These are phyloP conservation scores for Tolypocladium tropicale DNA, from an alignment of 2,329 filamentous ascomycete species.

Conservation along the genomic window DNA sequence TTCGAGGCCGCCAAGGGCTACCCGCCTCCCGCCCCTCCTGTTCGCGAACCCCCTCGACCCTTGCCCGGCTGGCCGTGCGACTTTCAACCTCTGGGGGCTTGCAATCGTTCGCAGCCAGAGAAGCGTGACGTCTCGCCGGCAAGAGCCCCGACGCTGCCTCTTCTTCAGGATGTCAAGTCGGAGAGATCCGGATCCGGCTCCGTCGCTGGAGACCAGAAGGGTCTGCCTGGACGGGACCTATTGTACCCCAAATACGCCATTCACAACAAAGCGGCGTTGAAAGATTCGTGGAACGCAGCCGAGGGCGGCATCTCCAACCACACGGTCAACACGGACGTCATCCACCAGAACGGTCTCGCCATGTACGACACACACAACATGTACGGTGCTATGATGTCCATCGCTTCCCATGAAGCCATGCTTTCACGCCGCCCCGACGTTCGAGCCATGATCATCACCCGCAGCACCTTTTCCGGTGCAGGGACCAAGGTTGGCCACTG, in stretches of 20 bases:
- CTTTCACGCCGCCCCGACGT: constrained; percentile 52
- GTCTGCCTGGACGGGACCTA: constrained; percentile 44
- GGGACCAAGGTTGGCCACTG: constrained; percentile 73
- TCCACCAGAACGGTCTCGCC: constrained; percentile 58
- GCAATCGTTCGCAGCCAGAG: constrained; percentile 2
- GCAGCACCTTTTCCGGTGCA: constrained; percentile 69
- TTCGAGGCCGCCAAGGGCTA: constrained; percentile 23
- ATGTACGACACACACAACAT: constrained; percentile 83
- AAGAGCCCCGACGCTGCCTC: neutral
- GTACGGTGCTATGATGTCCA: constrained; percentile 64
- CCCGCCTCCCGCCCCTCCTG: constrained; percentile 52
- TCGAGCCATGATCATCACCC: constrained; percentile 75
- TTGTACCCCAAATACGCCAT: constrained; percentile 69
- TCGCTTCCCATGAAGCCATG: constrained; percentile 66
- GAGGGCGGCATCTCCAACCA: constrained; percentile 49
- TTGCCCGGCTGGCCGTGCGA: constrained; percentile 56
- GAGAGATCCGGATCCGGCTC: constrained; percentile 2
- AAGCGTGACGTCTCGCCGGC: constrained; percentile 1
- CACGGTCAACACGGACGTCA: constrained; percentile 67
- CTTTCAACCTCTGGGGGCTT: constrained; percentile 15
- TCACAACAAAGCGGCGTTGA: constrained; percentile 54
- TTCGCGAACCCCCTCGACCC: constrained; percentile 51
- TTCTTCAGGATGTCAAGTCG: neutral
- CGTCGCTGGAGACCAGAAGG: constrained; percentile 36
- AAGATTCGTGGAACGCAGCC: constrained; percentile 31